Evolutionary conservation across 345 rosid genomes (phyloP), one percentile per base, ranked within the genome.

Genomic region (Murraya paniculata): DNA sequence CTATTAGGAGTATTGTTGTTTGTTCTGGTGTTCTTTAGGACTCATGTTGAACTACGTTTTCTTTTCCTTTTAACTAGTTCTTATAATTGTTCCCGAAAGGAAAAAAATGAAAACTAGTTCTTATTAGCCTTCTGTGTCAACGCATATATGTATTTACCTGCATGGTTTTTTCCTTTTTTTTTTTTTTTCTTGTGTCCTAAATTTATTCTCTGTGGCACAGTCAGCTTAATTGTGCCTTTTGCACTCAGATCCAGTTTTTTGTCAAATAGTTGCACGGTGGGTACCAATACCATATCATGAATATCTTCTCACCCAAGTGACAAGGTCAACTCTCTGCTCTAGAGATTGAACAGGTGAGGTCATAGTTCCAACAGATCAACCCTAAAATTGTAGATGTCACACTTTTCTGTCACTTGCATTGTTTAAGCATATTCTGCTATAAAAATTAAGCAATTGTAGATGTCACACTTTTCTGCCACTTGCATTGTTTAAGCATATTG

Each of bases 391-490:
- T 94, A 92, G 53, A 89, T 90, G 79, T 91, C 98, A 0, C 92
- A 91, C 76, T 92, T 94, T 81, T 94, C 95, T 0, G 95, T 92
- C 82, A 92, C 95, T 71, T 92, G 92, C 98, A 92, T 88, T 8
- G 98, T 92, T 88, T 94, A 94, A 64, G 97, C 98, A 83, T 92
- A 91, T 74, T 94, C 95, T 86, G 85, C 1, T 62, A 48, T 18
- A 62, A 4, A 59, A 82, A 30, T 60, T 33, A 39, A 64, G 78
- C 38, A 75, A 61, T 56, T 56, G 45, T 38, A 38, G n/a, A n/a
- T n/a, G n/a, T n/a, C n/a, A n/a, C n/a, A n/a, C n/a, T n/a, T n/a
- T n/a, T n/a, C n/a, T n/a, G n/a, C n/a, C n/a, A n/a, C n/a, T n/a
- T n/a, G n/a, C n/a, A n/a, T n/a, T n/a, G n/a, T n/a, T n/a, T n/a